Evolutionary conservation across 768 basidiomycete species (phyloP).

Genomic region (Lentinus tigrinus): DNA sequence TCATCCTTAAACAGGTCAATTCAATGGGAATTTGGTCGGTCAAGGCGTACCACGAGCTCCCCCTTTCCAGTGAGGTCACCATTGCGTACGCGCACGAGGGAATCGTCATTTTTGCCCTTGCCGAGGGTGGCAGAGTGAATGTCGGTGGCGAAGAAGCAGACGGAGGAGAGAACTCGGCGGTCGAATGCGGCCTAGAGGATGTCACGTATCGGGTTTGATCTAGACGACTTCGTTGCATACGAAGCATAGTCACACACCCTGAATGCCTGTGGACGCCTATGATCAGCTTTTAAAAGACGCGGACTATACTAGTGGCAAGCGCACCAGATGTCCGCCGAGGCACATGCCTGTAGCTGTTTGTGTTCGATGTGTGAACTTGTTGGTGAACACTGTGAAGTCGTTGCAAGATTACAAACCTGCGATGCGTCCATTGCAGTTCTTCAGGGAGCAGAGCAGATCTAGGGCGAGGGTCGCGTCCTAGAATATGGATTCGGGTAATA

Average conservation of each 20-base stretch:
- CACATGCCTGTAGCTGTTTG: slow-evolving; percentile 84
- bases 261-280: slow-evolving; percentile 40
- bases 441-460: slow-evolving; percentile 68
- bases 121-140: slow-evolving; percentile 88
- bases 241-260: slow-evolving; percentile 33
- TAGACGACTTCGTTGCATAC: not conserved
- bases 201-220: not conserved
- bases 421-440: slow-evolving; percentile 90
- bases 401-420: slow-evolving; percentile 53
- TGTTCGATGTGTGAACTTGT: slow-evolving; percentile 19
- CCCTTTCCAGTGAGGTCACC: slow-evolving; percentile 80
- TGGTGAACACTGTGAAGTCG: not conserved
- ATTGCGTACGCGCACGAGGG: slow-evolving; percentile 66
- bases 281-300: slow-evolving; percentile 33
- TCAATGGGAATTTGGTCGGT: not conserved
- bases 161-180: slow-evolving; percentile 72
- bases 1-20: not conserved
- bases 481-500: not conserved
- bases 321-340: slow-evolving; percentile 80
- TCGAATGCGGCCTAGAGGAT: slow-evolving; percentile 79
- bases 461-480: slow-evolving; percentile 80
- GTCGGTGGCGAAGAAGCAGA: slow-evolving; percentile 96
- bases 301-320: slow-evolving; percentile 22
- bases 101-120: slow-evolving; percentile 80
- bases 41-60: slow-evolving; percentile 74